These are phyloP conservation scores for Podaxis mareebaensis DNA, from an alignment of 768 basidiomycete species.

Conservation along the genomic window DNA sequence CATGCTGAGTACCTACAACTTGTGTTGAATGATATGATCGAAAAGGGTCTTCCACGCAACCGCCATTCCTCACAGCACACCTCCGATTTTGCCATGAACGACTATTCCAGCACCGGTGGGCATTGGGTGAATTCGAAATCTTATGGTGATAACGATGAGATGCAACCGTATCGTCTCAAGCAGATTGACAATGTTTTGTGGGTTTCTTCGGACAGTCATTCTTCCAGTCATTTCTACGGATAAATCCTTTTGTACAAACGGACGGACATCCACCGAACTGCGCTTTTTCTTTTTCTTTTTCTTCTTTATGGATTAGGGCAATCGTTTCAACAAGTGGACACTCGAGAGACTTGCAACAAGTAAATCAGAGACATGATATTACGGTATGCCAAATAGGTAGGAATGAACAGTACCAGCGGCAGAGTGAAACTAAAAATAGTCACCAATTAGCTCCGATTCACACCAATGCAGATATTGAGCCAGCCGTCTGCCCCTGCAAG, in stretches of 20 bases:
- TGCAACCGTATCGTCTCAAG: not conserved
- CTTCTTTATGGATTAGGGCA: not conserved
- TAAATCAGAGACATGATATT: not conserved
- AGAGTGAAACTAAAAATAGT: not conserved
- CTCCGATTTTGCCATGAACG: not conserved
- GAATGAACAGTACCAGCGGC: not conserved
- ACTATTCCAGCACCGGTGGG: not conserved
- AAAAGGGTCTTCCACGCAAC: not conserved
- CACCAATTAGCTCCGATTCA: conserved; percentile 11
- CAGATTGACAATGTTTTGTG: not conserved
- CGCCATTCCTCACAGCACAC: not conserved
- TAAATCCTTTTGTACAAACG: too few species aligned
- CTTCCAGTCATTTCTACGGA: not conserved
- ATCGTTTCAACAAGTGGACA: too few species aligned
- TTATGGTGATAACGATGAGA: not conserved
- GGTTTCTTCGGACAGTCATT: not conserved
- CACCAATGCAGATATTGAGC: conserved; percentile 85
- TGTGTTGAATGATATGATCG: not conserved
- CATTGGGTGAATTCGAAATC: not conserved
- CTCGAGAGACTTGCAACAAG: too few species aligned
- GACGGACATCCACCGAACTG: not conserved
- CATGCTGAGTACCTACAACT: conserved; percentile 17
- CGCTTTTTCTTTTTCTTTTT: not conserved
- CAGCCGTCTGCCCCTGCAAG: conserved; percentile 94
- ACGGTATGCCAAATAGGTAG: not conserved